Conservation (phyloP, 2,329 filamentous ascomycete genomes). For the Trichoderma pleuroti region DNA sequence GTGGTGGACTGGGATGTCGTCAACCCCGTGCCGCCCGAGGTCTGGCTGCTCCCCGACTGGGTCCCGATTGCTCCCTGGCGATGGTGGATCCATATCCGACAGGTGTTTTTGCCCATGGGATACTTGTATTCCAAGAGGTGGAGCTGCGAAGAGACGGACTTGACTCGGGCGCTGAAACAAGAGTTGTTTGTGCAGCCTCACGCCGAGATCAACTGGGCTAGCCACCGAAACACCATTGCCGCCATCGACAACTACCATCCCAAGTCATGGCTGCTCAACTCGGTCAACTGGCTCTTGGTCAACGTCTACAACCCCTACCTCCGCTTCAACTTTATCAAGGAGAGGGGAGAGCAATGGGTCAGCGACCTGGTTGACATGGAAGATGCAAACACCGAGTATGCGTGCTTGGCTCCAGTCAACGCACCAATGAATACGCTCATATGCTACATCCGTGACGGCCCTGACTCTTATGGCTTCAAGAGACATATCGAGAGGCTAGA, state of each 20-base stretch:
- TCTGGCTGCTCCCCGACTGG: conserved; percentile 93
- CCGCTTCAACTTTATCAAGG: conserved; percentile 60
- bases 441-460: conserved; percentile 82
- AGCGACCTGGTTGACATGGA: conserved; percentile 86
- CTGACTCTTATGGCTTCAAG: conserved; percentile 65
- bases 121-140: conserved; percentile 84
- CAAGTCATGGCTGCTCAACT: conserved; percentile 78
- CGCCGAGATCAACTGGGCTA: conserved; percentile 71
- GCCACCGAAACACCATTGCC: conserved; percentile 78
- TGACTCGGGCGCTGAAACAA: conserved; percentile 69
- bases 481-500: conserved; percentile 76
- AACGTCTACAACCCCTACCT: conserved; percentile 79
- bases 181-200: conserved; percentile 82
- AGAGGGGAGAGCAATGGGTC: conserved; percentile 73
- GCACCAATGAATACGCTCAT: conserved; percentile 84
- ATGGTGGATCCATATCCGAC: conserved; percentile 98
- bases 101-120: conserved; percentile 90
- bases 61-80: conserved; percentile 84
- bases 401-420: conserved; percentile 84
- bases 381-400: conserved; percentile 86
- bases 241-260: conserved; percentile 85
- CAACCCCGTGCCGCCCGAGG: conserved; percentile 87
- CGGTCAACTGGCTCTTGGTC: conserved; percentile 72
- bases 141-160: conserved; percentile 68
- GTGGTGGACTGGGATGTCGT: conserved; percentile 87